Conservation (phyloP, 306 rosid genomes). For the Hippophae rhamnoides region DNA sequence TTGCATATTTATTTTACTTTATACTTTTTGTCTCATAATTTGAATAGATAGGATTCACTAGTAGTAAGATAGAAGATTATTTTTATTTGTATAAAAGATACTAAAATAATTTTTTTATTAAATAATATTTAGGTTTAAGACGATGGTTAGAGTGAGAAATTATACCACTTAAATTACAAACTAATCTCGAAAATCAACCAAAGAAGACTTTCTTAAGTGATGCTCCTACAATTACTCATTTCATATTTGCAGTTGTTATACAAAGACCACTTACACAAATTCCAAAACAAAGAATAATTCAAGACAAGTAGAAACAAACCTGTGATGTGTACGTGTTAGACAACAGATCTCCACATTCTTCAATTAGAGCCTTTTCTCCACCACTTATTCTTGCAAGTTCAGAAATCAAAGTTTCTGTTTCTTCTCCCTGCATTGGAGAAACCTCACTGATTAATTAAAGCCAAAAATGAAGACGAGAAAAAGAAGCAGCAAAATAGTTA, state of each 20-base stretch:
- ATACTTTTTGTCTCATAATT: too few species aligned
- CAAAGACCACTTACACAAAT: not conserved
- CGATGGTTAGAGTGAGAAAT: too few species aligned
- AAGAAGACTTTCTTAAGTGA: too few species aligned
- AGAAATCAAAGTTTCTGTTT: slow-evolving; percentile 47
- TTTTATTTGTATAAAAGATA: too few species aligned
- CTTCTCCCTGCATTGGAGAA: slow-evolving; percentile 50
- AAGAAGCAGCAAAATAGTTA: not conserved
- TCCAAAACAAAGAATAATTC: not conserved
- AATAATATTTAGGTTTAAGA: too few species aligned
- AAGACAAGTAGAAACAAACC: slow-evolving; percentile 30
- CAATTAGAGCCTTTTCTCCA: slow-evolving; percentile 64
- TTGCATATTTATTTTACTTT: too few species aligned
- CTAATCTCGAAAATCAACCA: too few species aligned
- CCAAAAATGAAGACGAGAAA: not conserved
- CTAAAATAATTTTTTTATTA: too few species aligned
- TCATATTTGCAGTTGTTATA: not conserved
- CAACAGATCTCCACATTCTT: slow-evolving; percentile 53
- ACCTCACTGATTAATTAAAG: slow-evolving; percentile 18
- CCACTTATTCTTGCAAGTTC: slow-evolving; percentile 60
- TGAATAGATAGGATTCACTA: too few species aligned
- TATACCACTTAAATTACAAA: too few species aligned
- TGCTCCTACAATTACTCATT: too few species aligned
- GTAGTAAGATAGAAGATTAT: fast-evolving
- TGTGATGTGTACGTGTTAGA: slow-evolving; percentile 48